Base-by-base conservation (phyloP, 2,329 filamentous ascomycete species). In the Colletotrichum cereale region DNA sequence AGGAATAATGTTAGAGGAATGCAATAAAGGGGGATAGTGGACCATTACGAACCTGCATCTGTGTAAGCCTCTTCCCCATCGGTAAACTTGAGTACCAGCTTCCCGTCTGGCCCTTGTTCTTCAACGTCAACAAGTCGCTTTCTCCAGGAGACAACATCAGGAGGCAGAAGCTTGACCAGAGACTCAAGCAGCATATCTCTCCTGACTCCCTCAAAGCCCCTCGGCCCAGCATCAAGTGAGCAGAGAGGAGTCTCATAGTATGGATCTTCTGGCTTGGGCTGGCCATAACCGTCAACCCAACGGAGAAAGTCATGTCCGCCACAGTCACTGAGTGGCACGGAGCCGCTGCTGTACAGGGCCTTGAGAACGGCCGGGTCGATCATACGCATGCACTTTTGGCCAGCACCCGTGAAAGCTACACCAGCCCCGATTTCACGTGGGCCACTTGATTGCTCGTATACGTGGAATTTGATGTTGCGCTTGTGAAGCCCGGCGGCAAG, bases 381-480 rank as follows among this genome's bases (percentile, higher is more conserved):
- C 6, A 86, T 78, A 21, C 82, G 80, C 84, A 91, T 86, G 3
- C 88, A 86, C 29, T 85, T 84, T 38, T 84, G 81, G 4, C 87
- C 86, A 73, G 89, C 89, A 44, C 87, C 85, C 1, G 86, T 86
- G 57, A 91, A 85, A 2, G 85, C 84, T 1, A 91, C 83, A 7
- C 88, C 89, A 2, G 88, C 87, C 2, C 89, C 88, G 38, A 90
- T 87, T 75, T 90, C 88, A 42, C 82, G 83, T 72, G 90, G 91
- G 16, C 80, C 79, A 0, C 81, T 66, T 0, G 88, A 87, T 14
- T 86, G 82, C 78, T 91, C 89, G 75, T 89, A 91, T 72, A 91
- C 83, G 31, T 82, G 82, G 47, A 88, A 80, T 8, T 73, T 71
- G 24, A 76, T 71, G n/a, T 69, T 62, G 31, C 67, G 74, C 14